Conservation (phyloP, 768 basidiomycete species). For the Royoungia palumana region DNA sequence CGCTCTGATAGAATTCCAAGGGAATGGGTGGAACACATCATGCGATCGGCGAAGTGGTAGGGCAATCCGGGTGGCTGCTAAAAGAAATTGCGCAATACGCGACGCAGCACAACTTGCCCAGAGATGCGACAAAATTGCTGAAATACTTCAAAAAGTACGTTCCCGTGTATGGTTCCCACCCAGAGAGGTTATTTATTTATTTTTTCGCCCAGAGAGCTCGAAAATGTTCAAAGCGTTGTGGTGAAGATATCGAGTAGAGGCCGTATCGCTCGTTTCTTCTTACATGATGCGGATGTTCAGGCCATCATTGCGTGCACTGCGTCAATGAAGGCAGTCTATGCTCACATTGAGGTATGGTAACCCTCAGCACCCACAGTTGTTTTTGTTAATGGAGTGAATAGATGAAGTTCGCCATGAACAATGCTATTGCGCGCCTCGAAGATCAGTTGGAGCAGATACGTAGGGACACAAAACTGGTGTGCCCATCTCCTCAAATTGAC, state of each 20-base stretch:
- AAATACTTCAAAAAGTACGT: constrained; percentile 5
- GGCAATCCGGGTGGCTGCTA: constrained; percentile 13
- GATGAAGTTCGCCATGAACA: constrained; percentile 14
- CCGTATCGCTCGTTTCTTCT: constrained; percentile 1
- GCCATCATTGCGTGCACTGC: constrained; percentile 6
- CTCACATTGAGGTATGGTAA: constrained; percentile 5
- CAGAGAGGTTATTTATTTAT: neutral
- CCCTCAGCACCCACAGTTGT: neutral
- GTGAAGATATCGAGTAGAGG: constrained; percentile 3
- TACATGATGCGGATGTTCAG: constrained; percentile 9
- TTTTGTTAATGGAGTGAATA: neutral
- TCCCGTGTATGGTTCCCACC: neutral
- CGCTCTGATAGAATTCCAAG: constrained; percentile 1
- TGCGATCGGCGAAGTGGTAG: constrained; percentile 9
- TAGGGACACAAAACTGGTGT: neutral
- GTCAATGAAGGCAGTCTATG: constrained; percentile 9
- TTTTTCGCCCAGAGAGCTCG: constrained; percentile 5
- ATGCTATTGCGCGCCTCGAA: constrained; percentile 8
- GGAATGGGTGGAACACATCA: constrained; percentile 14
- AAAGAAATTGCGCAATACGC: constrained; percentile 6
- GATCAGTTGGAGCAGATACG: constrained; percentile 3
- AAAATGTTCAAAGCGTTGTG: constrained; percentile 6
- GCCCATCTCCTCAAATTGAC: neutral
- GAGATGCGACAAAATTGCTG: constrained; percentile 4
- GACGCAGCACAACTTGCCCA: neutral